These are phyloP conservation scores for Ceratocystis variospora DNA, from an alignment of 2,329 filamentous ascomycete species.

Conservation along the genomic window DNA sequence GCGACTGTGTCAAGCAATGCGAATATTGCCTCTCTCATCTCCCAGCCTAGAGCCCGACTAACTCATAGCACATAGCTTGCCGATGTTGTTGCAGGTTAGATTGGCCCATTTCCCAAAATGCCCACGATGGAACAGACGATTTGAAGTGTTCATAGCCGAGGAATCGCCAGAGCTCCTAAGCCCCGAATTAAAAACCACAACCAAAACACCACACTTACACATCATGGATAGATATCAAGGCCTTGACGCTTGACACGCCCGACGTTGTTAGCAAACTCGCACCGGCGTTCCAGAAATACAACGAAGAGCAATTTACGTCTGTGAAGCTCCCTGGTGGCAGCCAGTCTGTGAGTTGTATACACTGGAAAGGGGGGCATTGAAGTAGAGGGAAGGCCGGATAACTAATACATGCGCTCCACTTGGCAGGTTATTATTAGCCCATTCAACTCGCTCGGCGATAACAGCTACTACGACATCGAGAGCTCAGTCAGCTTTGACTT, in stretches of 20 bases:
- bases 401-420: neutral
- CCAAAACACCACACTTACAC: constrained; percentile 5
- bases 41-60: neutral
- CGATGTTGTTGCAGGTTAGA: constrained; percentile 19
- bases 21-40: neutral
- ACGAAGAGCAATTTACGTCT: constrained; percentile 83
- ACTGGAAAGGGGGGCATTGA: neutral
- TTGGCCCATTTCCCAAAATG: neutral
- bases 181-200: too few species aligned
- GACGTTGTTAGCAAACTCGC: constrained; percentile 56
- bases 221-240: constrained; percentile 62
- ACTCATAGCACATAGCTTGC: constrained; percentile 16
- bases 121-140: neutral
- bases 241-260: constrained; percentile 57
- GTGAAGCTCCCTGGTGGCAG: constrained; percentile 80
- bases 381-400: neutral
- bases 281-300: constrained; percentile 85
- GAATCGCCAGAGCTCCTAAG: neutral
- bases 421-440: constrained; percentile 66
- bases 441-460: constrained; percentile 67
- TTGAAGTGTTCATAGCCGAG: neutral
- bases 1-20: neutral
- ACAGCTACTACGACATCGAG: constrained; percentile 80
- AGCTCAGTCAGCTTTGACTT: constrained; percentile 79
- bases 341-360: constrained; percentile 33